These are phyloP conservation scores for Colletotrichum destructivum DNA, from an alignment of 2,329 filamentous ascomycete genomes.

Conservation along the genomic window DNA sequence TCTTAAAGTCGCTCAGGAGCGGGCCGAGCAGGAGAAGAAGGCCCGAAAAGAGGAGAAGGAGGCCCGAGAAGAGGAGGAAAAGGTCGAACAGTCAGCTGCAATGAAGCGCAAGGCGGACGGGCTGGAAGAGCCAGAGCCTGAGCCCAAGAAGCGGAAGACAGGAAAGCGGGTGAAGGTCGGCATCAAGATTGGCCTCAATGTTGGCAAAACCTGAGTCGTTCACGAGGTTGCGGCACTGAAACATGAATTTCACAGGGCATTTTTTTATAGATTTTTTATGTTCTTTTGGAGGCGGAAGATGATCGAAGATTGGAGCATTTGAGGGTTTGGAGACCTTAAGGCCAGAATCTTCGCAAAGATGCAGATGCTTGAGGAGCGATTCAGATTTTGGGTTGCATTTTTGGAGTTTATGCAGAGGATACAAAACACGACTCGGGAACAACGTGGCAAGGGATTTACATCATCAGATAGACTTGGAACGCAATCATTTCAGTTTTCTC, in stretches of 20 bases:
- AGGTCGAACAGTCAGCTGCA: not conserved
- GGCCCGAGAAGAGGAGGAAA: not conserved
- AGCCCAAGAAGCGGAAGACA: not conserved
- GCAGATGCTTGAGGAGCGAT: not conserved
- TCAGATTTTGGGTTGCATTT: not conserved
- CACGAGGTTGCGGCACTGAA: no score
- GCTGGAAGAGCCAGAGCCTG: not conserved
- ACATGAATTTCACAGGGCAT: not conserved
- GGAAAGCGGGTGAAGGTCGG: not conserved
- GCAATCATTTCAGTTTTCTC: not conserved
- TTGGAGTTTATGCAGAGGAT: no score
- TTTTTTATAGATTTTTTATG: no score
- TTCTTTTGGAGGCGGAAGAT: no score
- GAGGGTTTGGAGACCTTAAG: not conserved
- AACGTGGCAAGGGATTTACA: no score
- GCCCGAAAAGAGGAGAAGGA: not conserved
- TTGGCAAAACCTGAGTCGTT: not conserved
- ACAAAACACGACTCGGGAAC: not conserved
- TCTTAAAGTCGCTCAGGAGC: no score
- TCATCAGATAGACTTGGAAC: not conserved
- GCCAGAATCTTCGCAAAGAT: not conserved
- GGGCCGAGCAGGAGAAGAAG: not conserved
- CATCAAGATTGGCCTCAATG: not conserved
- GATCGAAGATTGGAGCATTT: no score
- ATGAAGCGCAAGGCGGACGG: not conserved